These are phyloP conservation scores for Chlamydomonas eustigma DNA, from an alignment of 139 green algal genomes.

Conservation along the genomic window DNA sequence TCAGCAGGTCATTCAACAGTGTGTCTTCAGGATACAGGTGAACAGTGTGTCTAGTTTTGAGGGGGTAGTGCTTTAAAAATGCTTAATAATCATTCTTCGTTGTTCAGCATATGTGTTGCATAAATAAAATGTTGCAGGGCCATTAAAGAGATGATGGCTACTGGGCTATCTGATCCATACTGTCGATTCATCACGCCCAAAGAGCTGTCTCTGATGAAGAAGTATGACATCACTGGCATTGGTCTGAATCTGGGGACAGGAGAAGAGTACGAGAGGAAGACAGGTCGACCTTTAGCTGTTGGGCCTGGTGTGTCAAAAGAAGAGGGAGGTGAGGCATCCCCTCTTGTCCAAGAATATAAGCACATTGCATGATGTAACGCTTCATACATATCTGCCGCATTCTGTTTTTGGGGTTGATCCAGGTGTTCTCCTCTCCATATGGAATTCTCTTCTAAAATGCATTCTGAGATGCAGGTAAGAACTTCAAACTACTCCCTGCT, in stretches of 20 bases:
- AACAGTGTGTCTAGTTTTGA: neutral
- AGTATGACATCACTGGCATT: slow-evolving; percentile 94
- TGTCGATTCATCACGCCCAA: slow-evolving; percentile 75
- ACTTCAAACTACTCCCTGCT: too few species aligned
- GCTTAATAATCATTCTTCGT: too few species aligned
- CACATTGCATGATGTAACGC: too few species aligned
- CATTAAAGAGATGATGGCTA: slow-evolving; percentile 56
- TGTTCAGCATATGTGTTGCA: neutral
- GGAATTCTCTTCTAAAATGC: too few species aligned
- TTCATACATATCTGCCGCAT: too few species aligned
- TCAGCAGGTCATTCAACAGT: slow-evolving; percentile 30
- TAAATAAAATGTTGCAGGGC: slow-evolving; percentile 38
- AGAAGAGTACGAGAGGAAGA: slow-evolving; percentile 18
- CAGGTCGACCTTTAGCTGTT: too few species aligned
- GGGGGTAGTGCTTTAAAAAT: neutral
- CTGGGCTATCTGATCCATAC: slow-evolving; percentile 82
- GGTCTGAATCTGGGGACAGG: slow-evolving; percentile 88
- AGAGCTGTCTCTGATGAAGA: slow-evolving; percentile 82
- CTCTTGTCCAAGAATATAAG: too few species aligned
- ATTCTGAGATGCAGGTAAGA: too few species aligned
- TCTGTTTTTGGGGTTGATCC: too few species aligned
- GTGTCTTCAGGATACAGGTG: slow-evolving; percentile 40
- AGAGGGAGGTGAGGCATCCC: too few species aligned
- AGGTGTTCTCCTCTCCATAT: too few species aligned
- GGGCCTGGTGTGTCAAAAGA: too few species aligned